Evolutionary conservation across 2,329 filamentous ascomycete genomes (phyloP).

Genomic region (Coleophoma eucalyptorum): DNA sequence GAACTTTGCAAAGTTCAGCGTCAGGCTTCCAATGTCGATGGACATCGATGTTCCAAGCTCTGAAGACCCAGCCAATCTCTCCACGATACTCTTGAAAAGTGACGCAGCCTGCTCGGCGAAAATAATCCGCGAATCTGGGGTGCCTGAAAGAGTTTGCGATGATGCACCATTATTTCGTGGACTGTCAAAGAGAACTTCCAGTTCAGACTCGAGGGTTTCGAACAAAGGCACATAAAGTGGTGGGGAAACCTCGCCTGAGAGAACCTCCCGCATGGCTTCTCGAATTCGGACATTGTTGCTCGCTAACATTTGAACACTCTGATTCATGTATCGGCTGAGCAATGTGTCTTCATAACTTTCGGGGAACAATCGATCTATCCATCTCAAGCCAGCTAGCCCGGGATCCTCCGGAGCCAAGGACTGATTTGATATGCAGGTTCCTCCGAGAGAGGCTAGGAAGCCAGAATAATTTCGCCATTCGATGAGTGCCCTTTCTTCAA

Average conservation of each 20-base stretch:
- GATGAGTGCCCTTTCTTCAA: constrained; percentile 52
- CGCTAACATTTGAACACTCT: constrained; percentile 62
- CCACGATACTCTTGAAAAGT: constrained; percentile 59
- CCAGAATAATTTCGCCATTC: constrained; percentile 70
- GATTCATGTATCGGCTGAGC: constrained; percentile 54
- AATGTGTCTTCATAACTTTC: constrained; percentile 59
- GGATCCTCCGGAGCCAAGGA: constrained; percentile 52
- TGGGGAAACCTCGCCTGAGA: constrained; percentile 62
- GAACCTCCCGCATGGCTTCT: constrained; percentile 62
- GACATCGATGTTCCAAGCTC: constrained; percentile 60
- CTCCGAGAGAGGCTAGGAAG: constrained; percentile 63
- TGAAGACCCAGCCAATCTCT: constrained; percentile 58
- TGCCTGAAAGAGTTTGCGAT: constrained; percentile 35
- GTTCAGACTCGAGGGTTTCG: constrained; percentile 60
- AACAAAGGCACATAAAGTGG: constrained; percentile 60
- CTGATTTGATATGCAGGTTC: constrained; percentile 60
- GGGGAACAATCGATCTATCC: constrained; percentile 54
- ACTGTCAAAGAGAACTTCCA: constrained; percentile 59
- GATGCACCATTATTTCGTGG: constrained; percentile 37
- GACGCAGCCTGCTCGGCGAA: constrained; percentile 67
- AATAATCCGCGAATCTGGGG: constrained; percentile 56
- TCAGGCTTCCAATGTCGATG: constrained; percentile 59
- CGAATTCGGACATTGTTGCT: constrained; percentile 61
- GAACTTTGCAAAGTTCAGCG: constrained; percentile 65
- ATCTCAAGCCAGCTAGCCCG: constrained; percentile 50